Conservation (phyloP, 192 early-diverging fungal species). For the Coemansia sp. region DNA sequence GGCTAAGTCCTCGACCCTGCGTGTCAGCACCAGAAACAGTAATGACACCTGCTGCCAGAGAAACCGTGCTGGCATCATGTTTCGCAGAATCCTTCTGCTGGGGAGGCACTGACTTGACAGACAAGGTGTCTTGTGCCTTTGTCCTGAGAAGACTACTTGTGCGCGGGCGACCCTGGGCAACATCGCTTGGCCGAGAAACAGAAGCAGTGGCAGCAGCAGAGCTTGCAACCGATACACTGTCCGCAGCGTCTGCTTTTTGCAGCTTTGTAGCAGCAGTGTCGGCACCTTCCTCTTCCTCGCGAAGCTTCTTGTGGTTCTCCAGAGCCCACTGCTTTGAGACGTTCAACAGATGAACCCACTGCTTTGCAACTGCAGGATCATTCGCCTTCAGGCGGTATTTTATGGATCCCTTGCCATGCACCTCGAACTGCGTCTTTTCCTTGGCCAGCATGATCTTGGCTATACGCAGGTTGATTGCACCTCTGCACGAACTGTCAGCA, state of each 20-base stretch:
- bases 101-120: conserved; percentile 17
- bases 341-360: conserved; percentile 77
- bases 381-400: conserved; percentile 69
- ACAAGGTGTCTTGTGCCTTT: conserved; percentile 14
- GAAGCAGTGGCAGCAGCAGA: not conserved
- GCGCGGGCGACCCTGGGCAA: conserved; percentile 14
- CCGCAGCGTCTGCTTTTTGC: conserved; percentile 4
- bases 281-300: not conserved
- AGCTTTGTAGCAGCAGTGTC: conserved; percentile 7
- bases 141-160: conserved; percentile 35
- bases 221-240: conserved; percentile 1
- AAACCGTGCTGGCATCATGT: not conserved
- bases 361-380: conserved; percentile 70
- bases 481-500: conserved; percentile 72
- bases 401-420: conserved; percentile 73
- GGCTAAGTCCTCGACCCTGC: not conserved
- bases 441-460: conserved; percentile 64
- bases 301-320: conserved; percentile 31
- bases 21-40: not conserved
- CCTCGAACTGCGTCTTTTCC: conserved; percentile 75
- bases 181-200: not conserved
- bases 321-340: conserved; percentile 74
- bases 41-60: not conserved
- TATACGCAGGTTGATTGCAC: conserved; percentile 73
- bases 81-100: not conserved